These are phyloP conservation scores for Colletotrichum somersetense DNA, from an alignment of 2,329 filamentous ascomycete species.

Conservation along the genomic window DNA sequence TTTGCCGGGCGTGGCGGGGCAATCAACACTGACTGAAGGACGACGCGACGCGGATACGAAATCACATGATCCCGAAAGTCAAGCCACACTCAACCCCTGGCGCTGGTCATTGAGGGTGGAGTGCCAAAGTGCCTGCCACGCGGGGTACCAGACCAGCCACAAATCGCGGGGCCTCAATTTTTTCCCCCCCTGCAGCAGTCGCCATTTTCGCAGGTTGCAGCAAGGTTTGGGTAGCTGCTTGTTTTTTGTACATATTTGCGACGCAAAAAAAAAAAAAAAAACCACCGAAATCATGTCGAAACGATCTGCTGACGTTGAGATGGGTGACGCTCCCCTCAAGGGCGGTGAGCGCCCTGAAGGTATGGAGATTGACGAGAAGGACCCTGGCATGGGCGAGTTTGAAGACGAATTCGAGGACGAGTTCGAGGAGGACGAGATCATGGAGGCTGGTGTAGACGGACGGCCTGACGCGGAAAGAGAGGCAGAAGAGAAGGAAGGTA, in stretches of 20 bases:
- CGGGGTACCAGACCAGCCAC: conserved; percentile 38
- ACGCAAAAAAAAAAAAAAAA: neutral
- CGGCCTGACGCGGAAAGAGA: conserved; percentile 92
- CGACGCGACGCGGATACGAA: conserved; percentile 27
- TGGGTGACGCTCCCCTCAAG: conserved; percentile 66
- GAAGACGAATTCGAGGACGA: conserved; percentile 96
- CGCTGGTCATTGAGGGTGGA: neutral
- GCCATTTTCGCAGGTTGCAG: conserved; percentile 20
- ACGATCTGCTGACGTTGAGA: conserved; percentile 65
- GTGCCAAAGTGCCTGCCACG: conserved; percentile 30
- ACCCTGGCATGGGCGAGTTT: conserved; percentile 77
- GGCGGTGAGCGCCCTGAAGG: conserved; percentile 71
- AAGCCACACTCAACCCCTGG: conserved; percentile 23
- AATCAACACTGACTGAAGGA: conserved; percentile 20
- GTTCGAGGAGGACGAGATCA: conserved; percentile 90
- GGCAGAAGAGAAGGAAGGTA: conserved; percentile 84
- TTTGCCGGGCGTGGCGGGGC: conserved; percentile 24
- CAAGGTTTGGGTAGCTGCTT: conserved; percentile 1
- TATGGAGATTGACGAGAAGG: conserved; percentile 74
- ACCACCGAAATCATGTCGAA: conserved; percentile 65
- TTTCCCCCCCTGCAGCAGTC: conserved; percentile 31
- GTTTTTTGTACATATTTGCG: neutral
- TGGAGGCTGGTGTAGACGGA: conserved; percentile 95
- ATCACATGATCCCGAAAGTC: neutral
- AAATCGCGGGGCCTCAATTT: conserved; percentile 40